Percentiles rank a stretch among this genome's conserved stretches.
These are phyloP conservation scores for Apiospora phragmitis DNA, from an alignment of 2,329 filamentous ascomycete genomes.

Conservation along the genomic window DNA sequence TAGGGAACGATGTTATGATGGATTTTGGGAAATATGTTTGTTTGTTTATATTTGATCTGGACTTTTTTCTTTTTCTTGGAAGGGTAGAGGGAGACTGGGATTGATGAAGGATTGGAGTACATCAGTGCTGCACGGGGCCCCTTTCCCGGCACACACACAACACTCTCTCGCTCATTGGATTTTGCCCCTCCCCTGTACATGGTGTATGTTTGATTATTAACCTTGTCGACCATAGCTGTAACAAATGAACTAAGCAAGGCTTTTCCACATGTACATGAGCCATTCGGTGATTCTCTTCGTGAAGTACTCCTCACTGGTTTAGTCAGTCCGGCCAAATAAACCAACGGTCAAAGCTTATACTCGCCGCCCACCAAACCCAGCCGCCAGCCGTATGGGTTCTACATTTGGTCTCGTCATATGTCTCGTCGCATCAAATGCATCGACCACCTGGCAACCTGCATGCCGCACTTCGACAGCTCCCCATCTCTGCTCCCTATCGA, in stretches of 20 bases:
- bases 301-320: background rate
- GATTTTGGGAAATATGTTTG: background rate
- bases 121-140: background rate
- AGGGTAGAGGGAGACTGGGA: background rate
- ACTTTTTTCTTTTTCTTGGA: background rate
- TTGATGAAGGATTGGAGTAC: background rate
- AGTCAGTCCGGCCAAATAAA: background rate
- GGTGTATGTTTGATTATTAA: background rate
- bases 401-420: conserved; percentile 14
- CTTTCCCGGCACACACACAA: background rate
- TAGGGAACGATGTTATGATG: background rate
- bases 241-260: background rate
- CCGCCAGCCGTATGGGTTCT: conserved; percentile 27
- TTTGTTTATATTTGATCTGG: background rate
- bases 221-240: background rate
- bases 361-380: conserved; percentile 36
- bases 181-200: background rate
- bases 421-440: conserved; percentile 34
- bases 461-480: conserved; percentile 44
- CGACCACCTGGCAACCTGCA: conserved; percentile 36
- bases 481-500: conserved; percentile 55
- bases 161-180: background rate
- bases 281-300: background rate
- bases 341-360: conserved; percentile 24
- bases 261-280: conserved; percentile 1